These are phyloP conservation scores for Rhizopogon roseolus DNA, from an alignment of 768 basidiomycete species.

Conservation along the genomic window DNA sequence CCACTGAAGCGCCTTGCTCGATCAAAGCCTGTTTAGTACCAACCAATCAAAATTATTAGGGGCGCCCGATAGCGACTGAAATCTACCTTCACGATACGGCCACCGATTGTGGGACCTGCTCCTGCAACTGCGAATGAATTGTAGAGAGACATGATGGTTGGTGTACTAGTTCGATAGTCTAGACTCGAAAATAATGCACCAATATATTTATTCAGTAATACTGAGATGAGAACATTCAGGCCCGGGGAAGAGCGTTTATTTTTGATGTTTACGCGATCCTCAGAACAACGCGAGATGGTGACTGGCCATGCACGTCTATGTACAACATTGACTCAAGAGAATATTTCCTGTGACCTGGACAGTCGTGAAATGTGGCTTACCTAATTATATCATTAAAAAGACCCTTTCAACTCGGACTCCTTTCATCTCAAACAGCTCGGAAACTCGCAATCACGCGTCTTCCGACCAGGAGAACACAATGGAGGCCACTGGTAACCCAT, in stretches of 20 bases:
- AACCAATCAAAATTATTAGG: neutral
- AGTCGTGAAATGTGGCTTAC: too few species aligned
- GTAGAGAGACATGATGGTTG: slow-evolving; percentile 17
- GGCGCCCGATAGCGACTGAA: neutral
- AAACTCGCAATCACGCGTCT: neutral
- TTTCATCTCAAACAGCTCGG: neutral
- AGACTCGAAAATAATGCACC: too few species aligned
- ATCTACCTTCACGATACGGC: slow-evolving; percentile 25
- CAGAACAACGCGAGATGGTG: too few species aligned
- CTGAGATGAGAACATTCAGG: too few species aligned
- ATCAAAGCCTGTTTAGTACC: slow-evolving; percentile 16
- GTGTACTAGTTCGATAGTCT: neutral
- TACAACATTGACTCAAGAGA: too few species aligned
- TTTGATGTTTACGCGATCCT: too few species aligned
- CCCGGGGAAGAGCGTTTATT: too few species aligned
- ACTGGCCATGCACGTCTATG: too few species aligned
- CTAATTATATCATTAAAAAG: too few species aligned
- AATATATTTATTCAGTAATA: too few species aligned
- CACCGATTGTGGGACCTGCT: slow-evolving; percentile 31
- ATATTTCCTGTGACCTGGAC: too few species aligned
- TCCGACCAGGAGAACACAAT: slow-evolving; percentile 40
- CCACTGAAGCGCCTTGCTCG: slow-evolving; percentile 16
- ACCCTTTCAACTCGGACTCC: too few species aligned
- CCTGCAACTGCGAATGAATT: slow-evolving; percentile 32
- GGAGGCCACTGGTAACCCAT: neutral